These are phyloP conservation scores for Globisporangium solare DNA, from an alignment of 352 stramenopile species.

Conservation along the genomic window DNA sequence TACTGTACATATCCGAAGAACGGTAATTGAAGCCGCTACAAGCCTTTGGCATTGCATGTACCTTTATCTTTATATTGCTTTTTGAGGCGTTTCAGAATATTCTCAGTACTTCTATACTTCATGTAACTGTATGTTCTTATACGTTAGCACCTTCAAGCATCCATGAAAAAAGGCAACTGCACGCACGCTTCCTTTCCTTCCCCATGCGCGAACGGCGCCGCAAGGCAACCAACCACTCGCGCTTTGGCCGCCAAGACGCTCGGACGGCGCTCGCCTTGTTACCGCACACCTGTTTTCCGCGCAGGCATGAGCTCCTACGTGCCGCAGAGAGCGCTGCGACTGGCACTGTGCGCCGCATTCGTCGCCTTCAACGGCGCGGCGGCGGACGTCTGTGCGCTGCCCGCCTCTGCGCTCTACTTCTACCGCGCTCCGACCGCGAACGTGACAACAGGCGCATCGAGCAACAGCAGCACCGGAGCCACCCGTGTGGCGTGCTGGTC, in stretches of 20 bases:
- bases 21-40: not conserved
- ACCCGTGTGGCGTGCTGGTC: constrained; percentile 3
- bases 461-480: not conserved
- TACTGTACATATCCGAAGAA: constrained; percentile 9
- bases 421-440: not conserved
- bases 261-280: not conserved
- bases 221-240: not conserved
- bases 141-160: not conserved
- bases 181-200: not conserved
- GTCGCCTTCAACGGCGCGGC: not conserved
- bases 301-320: not conserved
- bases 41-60: not conserved
- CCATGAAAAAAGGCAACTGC: not conserved
- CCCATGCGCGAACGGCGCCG: not conserved
- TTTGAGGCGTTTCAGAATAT: no score
- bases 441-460: not conserved
- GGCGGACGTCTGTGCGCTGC: constrained; percentile 19
- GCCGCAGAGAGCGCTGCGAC: not conserved
- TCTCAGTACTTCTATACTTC: no score
- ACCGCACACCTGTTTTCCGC: not conserved
- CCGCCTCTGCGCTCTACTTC: constrained; percentile 23
- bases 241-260: not conserved
- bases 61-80: not conserved
- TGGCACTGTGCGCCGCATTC: not conserved
- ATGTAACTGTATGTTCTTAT: not conserved